Conservation (phyloP, 805 yeast species). For the Metschnikowia rubicola region DNA sequence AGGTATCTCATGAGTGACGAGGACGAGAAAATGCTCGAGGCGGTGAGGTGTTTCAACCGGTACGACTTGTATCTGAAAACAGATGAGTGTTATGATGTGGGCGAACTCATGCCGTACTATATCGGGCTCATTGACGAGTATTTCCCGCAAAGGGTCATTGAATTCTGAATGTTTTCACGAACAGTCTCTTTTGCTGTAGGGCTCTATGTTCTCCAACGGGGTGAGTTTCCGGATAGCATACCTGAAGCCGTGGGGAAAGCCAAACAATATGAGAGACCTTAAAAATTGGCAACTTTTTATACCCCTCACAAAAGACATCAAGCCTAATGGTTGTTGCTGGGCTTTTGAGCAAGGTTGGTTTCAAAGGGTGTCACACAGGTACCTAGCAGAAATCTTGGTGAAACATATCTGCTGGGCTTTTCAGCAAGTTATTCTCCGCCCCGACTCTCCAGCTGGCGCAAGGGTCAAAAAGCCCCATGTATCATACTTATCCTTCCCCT, state of each 20-base stretch:
- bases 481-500: too few relatives aligned
- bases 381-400: background rate
- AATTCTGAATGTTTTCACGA: conserved; percentile 37
- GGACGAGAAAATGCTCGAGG: conserved; percentile 57
- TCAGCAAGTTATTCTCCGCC: background rate
- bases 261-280: too few relatives aligned
- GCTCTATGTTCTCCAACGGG: too few relatives aligned
- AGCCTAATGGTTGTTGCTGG: background rate
- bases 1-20: conserved; percentile 59
- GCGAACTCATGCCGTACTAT: conserved; percentile 55
- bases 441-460: too few relatives aligned
- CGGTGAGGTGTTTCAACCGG: conserved; percentile 63
- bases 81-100: conserved; percentile 46
- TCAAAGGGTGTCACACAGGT: conserved; percentile 1
- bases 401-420: conserved; percentile 1
- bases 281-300: too few relatives aligned
- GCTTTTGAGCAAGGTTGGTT: background rate
- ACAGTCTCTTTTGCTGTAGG: too few relatives aligned
- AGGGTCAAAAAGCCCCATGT: too few relatives aligned
- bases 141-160: conserved; percentile 55
- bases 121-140: conserved; percentile 62
- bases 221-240: too few relatives aligned
- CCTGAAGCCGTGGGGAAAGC: too few relatives aligned
- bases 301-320: background rate
- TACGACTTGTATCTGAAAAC: conserved; percentile 67